Percentiles rank a stretch among this genome's conserved stretches.
These are phyloP conservation scores for Entomortierella beljakovae DNA, from an alignment of 192 early-diverging fungal genomes.

Conservation along the genomic window DNA sequence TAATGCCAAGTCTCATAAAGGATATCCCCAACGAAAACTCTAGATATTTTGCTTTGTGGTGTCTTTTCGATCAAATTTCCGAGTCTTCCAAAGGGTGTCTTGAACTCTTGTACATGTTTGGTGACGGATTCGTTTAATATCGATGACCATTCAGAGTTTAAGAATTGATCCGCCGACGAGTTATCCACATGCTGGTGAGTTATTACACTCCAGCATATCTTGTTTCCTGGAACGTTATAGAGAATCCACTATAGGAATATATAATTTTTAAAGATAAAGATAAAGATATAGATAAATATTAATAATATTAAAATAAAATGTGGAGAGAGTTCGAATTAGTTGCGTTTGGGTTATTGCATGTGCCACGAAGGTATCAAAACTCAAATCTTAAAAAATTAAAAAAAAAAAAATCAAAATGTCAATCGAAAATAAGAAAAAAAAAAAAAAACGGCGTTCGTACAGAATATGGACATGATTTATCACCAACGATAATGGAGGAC, in stretches of 20 bases:
- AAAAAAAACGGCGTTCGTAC: too few species aligned
- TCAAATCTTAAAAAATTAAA: too few species aligned
- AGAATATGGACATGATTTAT: background rate
- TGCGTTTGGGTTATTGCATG: too few species aligned
- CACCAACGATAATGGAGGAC: background rate
- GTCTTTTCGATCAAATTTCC: constrained; percentile 23
- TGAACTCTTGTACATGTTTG: background rate
- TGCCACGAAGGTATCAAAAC: too few species aligned
- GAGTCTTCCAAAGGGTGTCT: constrained; percentile 1
- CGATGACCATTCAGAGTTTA: constrained; percentile 1
- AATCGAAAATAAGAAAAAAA: too few species aligned
- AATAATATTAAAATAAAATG: too few species aligned
- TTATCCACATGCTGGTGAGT: background rate
- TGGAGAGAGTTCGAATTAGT: too few species aligned
- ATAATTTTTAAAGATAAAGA: too few species aligned
- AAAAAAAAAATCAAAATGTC: too few species aligned
- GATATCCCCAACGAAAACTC: constrained; percentile 15
- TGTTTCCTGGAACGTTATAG: background rate
- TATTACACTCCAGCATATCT: background rate
- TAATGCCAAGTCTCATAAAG: constrained; percentile 28
- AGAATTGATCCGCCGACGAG: background rate
- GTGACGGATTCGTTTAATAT: background rate
- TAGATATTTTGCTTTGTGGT: constrained; percentile 10
- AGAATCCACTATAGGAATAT: background rate
- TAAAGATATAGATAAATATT: too few species aligned